Conservation (phyloP, 2,329 filamentous ascomycete genomes). For the Cladobotryum protrusum region DNA sequence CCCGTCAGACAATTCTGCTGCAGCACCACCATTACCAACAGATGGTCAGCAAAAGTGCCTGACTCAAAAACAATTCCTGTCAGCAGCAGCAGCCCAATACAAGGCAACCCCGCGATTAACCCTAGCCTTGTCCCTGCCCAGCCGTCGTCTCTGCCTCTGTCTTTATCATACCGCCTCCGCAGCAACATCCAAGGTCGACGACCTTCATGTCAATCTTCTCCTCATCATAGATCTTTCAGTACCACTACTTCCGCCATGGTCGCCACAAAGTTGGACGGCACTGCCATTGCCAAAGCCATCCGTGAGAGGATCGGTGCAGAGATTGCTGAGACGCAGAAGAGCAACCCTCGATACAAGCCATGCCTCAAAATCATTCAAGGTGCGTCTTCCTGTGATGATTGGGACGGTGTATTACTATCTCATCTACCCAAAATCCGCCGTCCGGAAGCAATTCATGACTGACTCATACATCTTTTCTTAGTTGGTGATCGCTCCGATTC, state of each 20-base stretch:
- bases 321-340: conserved; percentile 73
- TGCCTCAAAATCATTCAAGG: conserved; percentile 93
- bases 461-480: conserved; percentile 52
- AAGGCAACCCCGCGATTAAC: too few relatives aligned
- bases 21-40: neutral
- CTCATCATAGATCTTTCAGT: conserved; percentile 30
- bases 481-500: conserved; percentile 93
- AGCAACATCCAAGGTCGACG: neutral
- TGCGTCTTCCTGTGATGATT: conserved; percentile 33
- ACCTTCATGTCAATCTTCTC: conserved; percentile 2
- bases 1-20: conserved; percentile 4
- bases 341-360: conserved; percentile 83
- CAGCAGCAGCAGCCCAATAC: too few relatives aligned
- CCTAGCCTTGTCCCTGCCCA: too few relatives aligned
- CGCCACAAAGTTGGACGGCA: conserved; percentile 91
- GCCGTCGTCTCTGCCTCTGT: neutral
- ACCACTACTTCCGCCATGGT: conserved; percentile 62
- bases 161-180: neutral
- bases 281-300: conserved; percentile 86
- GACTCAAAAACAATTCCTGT: too few relatives aligned
- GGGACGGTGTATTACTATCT: neutral
- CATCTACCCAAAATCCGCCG: neutral
- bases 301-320: conserved; percentile 73
- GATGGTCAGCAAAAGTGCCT: too few relatives aligned
- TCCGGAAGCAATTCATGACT: conserved; percentile 12